These are phyloP conservation scores for Pyrenochaeta sp. DNA, from an alignment of 2,329 filamentous ascomycete genomes.

Conservation along the genomic window DNA sequence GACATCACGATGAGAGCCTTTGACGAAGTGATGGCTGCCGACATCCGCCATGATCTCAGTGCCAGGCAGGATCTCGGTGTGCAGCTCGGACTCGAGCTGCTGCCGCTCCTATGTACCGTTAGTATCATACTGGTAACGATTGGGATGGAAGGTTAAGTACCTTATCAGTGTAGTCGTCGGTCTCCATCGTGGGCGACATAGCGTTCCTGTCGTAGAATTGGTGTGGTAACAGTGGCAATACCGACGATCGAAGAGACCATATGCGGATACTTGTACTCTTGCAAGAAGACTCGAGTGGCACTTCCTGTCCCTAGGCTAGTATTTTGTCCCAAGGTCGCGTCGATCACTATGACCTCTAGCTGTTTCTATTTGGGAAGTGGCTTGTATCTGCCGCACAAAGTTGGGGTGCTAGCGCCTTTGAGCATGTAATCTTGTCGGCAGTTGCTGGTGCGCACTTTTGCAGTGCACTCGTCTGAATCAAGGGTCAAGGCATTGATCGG, in stretches of 20 bases:
- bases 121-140: neutral
- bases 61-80: constrained; percentile 63
- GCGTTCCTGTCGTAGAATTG: neutral
- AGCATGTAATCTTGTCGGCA: neutral
- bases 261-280: neutral
- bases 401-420: neutral
- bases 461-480: neutral
- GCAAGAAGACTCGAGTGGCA: neutral
- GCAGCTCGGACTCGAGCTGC: constrained; percentile 61
- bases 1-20: constrained; percentile 55
- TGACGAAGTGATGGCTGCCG: constrained; percentile 70
- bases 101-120: constrained; percentile 49
- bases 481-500: neutral
- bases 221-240: neutral
- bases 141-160: constrained; percentile 3
- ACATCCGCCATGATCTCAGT: constrained; percentile 70
- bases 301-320: neutral
- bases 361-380: neutral
- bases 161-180: constrained; percentile 15
- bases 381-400: neutral
- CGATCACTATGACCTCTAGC: neutral
- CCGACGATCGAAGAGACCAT: neutral
- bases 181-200: constrained; percentile 12
- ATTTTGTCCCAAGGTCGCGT: neutral
- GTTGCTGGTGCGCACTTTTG: neutral